Evolutionary conservation across 73 alveolate species (phyloP).

Genomic region (Symbiodinium natans): DNA sequence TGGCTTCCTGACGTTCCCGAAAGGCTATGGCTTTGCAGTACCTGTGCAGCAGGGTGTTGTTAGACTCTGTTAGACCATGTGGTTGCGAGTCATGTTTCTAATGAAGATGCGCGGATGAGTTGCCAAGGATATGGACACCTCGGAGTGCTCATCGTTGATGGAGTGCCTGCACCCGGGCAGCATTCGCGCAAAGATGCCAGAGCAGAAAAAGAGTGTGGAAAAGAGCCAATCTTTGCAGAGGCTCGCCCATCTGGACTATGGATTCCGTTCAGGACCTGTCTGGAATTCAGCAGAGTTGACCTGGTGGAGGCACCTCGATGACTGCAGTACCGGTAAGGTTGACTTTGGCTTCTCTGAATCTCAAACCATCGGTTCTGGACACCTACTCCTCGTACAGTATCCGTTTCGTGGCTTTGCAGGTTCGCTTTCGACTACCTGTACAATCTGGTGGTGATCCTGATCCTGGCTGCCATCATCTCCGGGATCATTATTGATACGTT

Average conservation of each 20-base stretch:
- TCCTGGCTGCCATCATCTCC: conserved; percentile 73
- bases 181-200: too few species aligned
- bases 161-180: conserved; percentile 32
- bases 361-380: too few species aligned
- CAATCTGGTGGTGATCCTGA: conserved; percentile 75
- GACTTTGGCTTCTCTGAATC: too few species aligned
- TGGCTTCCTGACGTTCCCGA: conserved; percentile 63
- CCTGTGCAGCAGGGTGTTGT: not conserved
- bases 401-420: too few species aligned
- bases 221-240: too few species aligned
- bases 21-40: conserved; percentile 67
- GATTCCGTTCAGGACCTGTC: conserved; percentile 85
- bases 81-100: too few species aligned
- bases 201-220: too few species aligned
- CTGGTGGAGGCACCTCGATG: conserved; percentile 46
- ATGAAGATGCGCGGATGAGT: too few species aligned
- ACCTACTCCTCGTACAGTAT: too few species aligned
- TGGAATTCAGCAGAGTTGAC: conserved; percentile 59
- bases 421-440: conserved; percentile 67
- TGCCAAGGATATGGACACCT: conserved; percentile 68
- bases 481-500: conserved; percentile 88
- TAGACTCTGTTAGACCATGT: too few species aligned
- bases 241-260: conserved; percentile 85
- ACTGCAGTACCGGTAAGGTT: too few species aligned
- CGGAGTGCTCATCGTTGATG: conserved; percentile 67